Conservation (phyloP, 805 yeast species). For the Tetrapisispora arboricola region DNA sequence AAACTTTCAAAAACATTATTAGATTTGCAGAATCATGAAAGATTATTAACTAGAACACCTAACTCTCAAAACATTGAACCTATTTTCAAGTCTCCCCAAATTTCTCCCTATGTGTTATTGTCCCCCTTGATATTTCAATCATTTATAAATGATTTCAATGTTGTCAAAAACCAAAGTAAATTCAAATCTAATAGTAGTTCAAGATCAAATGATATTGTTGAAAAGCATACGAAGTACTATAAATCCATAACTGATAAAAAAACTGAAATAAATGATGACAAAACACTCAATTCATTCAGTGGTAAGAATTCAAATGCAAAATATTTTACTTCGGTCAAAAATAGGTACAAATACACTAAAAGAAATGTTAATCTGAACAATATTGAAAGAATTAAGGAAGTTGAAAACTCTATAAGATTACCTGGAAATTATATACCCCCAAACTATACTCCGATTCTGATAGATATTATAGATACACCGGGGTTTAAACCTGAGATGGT, state of each 20-base stretch:
- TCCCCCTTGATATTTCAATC: constrained; percentile 33
- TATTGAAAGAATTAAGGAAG: not conserved
- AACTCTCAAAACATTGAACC: constrained; percentile 21
- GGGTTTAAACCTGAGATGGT: constrained; percentile 55
- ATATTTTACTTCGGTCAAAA: not conserved
- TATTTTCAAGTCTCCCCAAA: constrained; percentile 23
- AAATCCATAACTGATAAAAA: constrained; percentile 1
- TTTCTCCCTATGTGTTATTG: constrained; percentile 24
- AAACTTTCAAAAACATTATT: constrained; percentile 33
- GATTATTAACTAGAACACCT: constrained; percentile 30
- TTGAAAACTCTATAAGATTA: constrained; percentile 2
- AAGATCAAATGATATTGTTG: constrained; percentile 7
- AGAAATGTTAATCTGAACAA: not conserved
- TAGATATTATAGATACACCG: constrained; percentile 69
- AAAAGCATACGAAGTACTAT: constrained; percentile 8
- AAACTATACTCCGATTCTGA: constrained; percentile 44
- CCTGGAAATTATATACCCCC: constrained; percentile 37
- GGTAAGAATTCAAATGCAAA: not conserved
- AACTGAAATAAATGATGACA: not conserved
- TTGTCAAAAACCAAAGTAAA: constrained; percentile 4
- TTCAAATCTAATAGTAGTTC: constrained; percentile 4
- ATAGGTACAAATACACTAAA: not conserved
- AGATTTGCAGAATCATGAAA: constrained; percentile 37
- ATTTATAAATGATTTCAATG: constrained; percentile 19
- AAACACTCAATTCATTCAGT: not conserved